These are phyloP conservation scores for Penicillium sp. DNA, from an alignment of 2,329 filamentous ascomycete genomes.

Conservation along the genomic window DNA sequence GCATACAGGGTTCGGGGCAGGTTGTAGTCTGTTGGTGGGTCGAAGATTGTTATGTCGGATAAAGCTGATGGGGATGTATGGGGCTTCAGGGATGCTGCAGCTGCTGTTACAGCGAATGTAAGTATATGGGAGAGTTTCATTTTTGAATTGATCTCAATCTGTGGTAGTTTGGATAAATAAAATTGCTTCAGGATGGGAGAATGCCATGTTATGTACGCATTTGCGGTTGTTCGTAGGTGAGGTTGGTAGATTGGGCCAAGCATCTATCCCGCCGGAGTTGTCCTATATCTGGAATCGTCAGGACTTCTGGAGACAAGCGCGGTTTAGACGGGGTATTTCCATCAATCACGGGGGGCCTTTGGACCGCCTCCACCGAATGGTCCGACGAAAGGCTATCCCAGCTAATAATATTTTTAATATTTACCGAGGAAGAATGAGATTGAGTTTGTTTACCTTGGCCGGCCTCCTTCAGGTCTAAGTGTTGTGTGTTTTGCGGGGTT, in stretches of 20 bases:
- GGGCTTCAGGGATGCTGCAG: conserved; percentile 8
- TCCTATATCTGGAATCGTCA: conserved; percentile 13
- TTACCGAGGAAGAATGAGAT: neutral
- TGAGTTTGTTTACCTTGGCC: neutral
- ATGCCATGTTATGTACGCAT: neutral
- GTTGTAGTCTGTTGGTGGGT: conserved; percentile 46
- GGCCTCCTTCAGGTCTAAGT: neutral
- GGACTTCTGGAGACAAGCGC: neutral
- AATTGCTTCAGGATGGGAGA: neutral
- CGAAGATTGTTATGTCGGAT: conserved; percentile 40
- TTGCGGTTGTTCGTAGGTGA: neutral
- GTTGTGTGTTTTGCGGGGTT: neutral
- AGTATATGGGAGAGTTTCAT: conserved; percentile 15
- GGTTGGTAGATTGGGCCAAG: neutral
- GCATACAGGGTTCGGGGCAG: conserved; percentile 54
- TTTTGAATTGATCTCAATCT: neutral
- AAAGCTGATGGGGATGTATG: conserved; percentile 23
- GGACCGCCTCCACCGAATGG: neutral
- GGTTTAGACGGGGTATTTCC: conserved; percentile 8
- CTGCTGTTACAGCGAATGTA: conserved; percentile 7
- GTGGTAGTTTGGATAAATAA: neutral
- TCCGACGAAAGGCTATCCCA: neutral
- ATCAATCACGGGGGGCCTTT: conserved; percentile 2
- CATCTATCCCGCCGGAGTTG: conserved; percentile 24
- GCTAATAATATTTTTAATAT: neutral